Base-by-base conservation (phyloP, 179 eudicot species). In the Sideroxylon spinosum region DNA sequence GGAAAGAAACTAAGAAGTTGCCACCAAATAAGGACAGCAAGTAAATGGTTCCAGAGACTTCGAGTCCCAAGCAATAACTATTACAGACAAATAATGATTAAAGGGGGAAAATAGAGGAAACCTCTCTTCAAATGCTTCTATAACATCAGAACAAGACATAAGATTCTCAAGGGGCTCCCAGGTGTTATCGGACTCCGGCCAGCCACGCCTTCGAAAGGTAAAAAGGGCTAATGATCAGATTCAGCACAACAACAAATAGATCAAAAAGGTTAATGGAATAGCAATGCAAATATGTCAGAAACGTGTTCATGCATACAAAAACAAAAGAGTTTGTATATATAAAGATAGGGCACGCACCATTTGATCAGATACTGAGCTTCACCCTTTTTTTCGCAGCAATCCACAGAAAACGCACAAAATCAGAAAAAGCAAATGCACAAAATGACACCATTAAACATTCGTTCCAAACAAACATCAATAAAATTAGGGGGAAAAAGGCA, bases 131-230 rank as follows among this genome's bases (percentile, higher is more conserved):
- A 83, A 96, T 19, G 93, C 91, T 80, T 94, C 97, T 61, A 96
- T 91, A 75, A 94, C 76, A 86, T 96, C 99, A 26, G 92, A 89
- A 78, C 95, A 90, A 6, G 91, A 84, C 77, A 78, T 78, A 74
- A 96, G 92, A 86, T 96, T 95, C 81, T 90, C 96, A 44, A 90
- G 64, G 11, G 99, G 99, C 83, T 96, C 99, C 99, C 99, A 94
- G 0, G 99, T 96, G 85, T 96, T 96, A 0, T 90, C 90, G 17
- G 95, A 89, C 87, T 96, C 99, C 5, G 99, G 97, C 97, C 98
- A 96, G 77, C 91, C 98, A 68, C 99, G 97, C 99, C 99, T 96
- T 80, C 68, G 80, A 76, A 74, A 73, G 81, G 78, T 22, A 78
- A 73, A 81, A 76, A 68, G 20, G 19, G 14, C 5, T 62, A 60